Conservation (phyloP, 1,284 basidiomycete genomes). For the Cryptococcus maquisensis region DNA sequence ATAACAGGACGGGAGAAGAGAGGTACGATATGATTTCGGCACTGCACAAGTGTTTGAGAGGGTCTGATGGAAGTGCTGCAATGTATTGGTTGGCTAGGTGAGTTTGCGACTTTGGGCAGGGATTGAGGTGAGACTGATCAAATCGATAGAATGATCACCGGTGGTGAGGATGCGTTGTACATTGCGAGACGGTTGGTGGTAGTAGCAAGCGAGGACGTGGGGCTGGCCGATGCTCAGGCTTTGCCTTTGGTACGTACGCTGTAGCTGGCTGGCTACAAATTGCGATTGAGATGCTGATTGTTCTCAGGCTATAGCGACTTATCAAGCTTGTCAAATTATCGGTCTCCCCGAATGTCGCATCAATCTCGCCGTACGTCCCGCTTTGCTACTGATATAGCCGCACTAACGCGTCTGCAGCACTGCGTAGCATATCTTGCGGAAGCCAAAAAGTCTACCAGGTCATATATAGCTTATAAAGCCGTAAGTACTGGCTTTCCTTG, state of each 20-base stretch:
- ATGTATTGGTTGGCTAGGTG: conserved; percentile 78
- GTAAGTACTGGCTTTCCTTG: conserved; percentile 19
- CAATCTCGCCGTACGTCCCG: conserved; percentile 40
- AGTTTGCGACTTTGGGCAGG: conserved; percentile 3
- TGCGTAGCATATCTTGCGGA: conserved; percentile 76
- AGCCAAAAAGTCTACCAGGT: conserved; percentile 73
- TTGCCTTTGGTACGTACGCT: conserved; percentile 61
- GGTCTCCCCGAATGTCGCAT: conserved; percentile 69
- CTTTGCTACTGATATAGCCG: not conserved
- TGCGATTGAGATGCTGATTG: not conserved
- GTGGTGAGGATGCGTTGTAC: conserved; percentile 85
- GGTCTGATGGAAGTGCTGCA: conserved; percentile 71
- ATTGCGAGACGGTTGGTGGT: conserved; percentile 76
- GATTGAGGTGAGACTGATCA: not conserved
- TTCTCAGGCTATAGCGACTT: conserved; percentile 65
- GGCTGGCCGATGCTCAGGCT: conserved; percentile 68
- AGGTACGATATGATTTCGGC: conserved; percentile 85
- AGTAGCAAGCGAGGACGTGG: conserved; percentile 80
- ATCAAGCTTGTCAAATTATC: conserved; percentile 70
- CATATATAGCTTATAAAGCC: conserved; percentile 70
- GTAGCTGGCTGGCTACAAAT: not conserved
- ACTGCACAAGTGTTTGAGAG: conserved; percentile 79
- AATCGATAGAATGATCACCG: conserved; percentile 61
- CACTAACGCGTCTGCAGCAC: conserved; percentile 56
- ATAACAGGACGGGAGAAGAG: conserved; percentile 70